Evolutionary conservation across 805 yeast genomes (phyloP), one percentile per base, ranked within the genome.

Genomic region (Schwanniomyces polymorphus): DNA sequence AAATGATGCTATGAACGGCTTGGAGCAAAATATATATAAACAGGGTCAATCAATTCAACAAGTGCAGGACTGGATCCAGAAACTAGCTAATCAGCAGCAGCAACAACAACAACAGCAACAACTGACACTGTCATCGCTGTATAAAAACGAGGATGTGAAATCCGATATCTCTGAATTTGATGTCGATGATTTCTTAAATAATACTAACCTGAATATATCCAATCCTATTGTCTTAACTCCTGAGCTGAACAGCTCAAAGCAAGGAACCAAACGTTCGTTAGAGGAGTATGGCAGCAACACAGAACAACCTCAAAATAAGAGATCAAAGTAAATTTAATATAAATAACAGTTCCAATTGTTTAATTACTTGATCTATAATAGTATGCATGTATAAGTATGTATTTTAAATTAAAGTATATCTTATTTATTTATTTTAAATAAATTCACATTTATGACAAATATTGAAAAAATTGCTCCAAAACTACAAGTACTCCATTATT

Each of bases 61-160:
- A 56, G 81, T 78, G 1, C 81, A 78, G 57, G 84, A 80, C 49
- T 79, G 83, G 83, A 71, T 79, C 41, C 76, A 69, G 44, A 72
- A 61, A 48, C 52, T 74, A 33, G 61, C 62, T 3, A 48, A 50
- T 17, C 65, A 59, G 41, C 63, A 59, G 25, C 63, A 58, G 38
- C 50, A 51, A 4, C 52, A 48, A n/a, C 57, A 58, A 37, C 47
- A 50, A 40, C 56, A 37, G 9, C 27, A 18, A 11, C 35, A 31
- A 27, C 29, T 27, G 18, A 17, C 14, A 12, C 21, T 16, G 35
- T 52, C 45, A 27, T 45, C 55, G 23, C 35, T 35, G n/a, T 39
- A 37, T 21, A 26, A 40, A 14, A 43, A 33, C n/a, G 39, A 47
- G 9, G 38, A 29, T 29, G 44, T 38, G 38, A 43, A 45, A 21